Base-by-base conservation (phyloP, 2,329 filamentous ascomycete species). In the Venturia pyrina region DNA sequence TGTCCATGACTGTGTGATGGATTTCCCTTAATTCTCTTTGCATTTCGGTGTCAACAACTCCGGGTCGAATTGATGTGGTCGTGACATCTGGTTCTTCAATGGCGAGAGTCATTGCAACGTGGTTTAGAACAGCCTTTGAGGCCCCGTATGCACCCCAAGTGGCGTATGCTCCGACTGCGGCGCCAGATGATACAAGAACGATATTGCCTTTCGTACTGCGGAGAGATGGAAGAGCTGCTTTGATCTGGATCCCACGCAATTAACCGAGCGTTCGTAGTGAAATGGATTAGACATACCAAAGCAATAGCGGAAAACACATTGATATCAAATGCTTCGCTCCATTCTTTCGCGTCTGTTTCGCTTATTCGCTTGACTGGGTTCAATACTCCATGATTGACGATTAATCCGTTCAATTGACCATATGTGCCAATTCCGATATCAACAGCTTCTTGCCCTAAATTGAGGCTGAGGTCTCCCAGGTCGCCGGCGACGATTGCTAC, bases 1-100 rank as follows among this genome's bases (percentile, higher is more conserved):
- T 77, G 69, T 85, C 83, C 83, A 90, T 85, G 19, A 77, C 77
- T 37, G 78, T 80, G 8, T 83, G 80, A 75, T 95, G 89, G 66
- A 86, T 83, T 60, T 92, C 87, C 63, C 95, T 82, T 66, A 99
- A 84, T 66, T 89, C 84, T n/a, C 82, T 82, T 75, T 96, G 93
- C 93, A 97, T 97, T 63, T 88, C 88, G 0, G 93, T 97, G 73
- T 96, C 89, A 8, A 96, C 89, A 59, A 90, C 86, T 2, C 93
- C 93, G 0, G 93, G 93, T 4, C 87, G 82, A 43, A 97, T 79
- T 0, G 90, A 82, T 0, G 96, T 78, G 15, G 85, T 87, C 0
- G 85, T 89, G 57, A 96, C 86, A 17, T 87, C 81, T 1, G 88
- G 86, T 75, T 96, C 93, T 73, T 97, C 93, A 0, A 82, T 81